Conservation (phyloP, 2,329 filamentous ascomycete genomes). For the Beauveria caledonica region DNA sequence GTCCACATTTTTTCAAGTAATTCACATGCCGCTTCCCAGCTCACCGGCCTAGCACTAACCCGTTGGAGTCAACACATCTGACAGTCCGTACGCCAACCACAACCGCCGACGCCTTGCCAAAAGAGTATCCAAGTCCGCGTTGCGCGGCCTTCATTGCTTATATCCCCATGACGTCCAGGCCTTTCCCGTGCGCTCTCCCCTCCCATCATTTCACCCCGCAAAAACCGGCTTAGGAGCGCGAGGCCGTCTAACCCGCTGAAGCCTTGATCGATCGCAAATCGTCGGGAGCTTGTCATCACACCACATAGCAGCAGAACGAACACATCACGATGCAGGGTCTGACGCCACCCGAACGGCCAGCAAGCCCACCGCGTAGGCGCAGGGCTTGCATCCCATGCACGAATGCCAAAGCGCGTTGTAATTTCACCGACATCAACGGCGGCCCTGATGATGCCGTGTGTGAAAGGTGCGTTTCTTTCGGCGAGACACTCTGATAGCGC, state of each 20-base stretch:
- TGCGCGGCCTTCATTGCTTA: slow-evolving; percentile 1
- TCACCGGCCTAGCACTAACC: neutral
- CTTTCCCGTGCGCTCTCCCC: neutral
- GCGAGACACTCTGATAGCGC: neutral
- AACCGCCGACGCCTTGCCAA: neutral
- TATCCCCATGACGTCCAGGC: slow-evolving; percentile 1
- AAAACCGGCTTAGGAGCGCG: neutral
- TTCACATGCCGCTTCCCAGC: neutral
- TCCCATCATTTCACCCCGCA: neutral
- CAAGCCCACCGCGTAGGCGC: slow-evolving; percentile 22
- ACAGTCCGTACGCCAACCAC: neutral
- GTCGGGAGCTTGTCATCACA: neutral
- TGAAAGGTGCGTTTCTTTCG: slow-evolving; percentile 18
- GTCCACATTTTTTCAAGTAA: neutral
- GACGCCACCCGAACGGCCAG: slow-evolving; percentile 10
- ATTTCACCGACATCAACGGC: slow-evolving; percentile 19
- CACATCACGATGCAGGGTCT: slow-evolving; percentile 16
- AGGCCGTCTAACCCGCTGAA: slow-evolving; percentile 3
- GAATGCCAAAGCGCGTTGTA: slow-evolving; percentile 22
- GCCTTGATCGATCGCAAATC: slow-evolving; percentile 8
- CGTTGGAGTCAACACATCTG: neutral
- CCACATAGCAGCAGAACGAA: slow-evolving; percentile 10
- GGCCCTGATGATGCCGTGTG: slow-evolving; percentile 17
- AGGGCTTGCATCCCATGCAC: slow-evolving; percentile 24
- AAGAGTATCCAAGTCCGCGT: neutral